These are phyloP conservation scores for Aspergillus brasiliensis DNA, from an alignment of 2,329 filamentous ascomycete genomes.

Conservation along the genomic window DNA sequence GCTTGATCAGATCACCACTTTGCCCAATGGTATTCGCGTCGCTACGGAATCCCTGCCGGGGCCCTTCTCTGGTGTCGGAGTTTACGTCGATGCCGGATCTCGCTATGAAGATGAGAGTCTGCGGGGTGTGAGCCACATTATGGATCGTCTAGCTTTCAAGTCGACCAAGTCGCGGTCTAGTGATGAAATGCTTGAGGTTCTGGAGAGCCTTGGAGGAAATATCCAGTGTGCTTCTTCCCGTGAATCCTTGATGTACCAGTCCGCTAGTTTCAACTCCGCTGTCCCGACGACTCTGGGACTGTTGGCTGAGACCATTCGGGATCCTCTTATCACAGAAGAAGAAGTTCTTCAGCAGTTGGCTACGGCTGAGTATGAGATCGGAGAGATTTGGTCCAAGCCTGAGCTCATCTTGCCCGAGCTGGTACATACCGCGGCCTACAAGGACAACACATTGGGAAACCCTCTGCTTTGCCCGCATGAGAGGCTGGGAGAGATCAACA, in stretches of 20 bases:
- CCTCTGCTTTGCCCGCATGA: constrained; percentile 89
- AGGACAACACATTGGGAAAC: constrained; percentile 93
- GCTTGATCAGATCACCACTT: constrained; percentile 81
- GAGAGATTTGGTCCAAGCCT: constrained; percentile 96
- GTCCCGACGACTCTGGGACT: constrained; percentile 80
- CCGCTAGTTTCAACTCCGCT: constrained; percentile 92
- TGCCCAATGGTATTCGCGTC: constrained; percentile 90
- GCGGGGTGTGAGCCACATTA: constrained; percentile 90
- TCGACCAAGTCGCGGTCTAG: constrained; percentile 70
- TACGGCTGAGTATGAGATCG: constrained; percentile 93
- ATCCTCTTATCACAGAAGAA: constrained; percentile 79
- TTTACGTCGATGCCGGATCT: constrained; percentile 94
- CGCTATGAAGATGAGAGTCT: constrained; percentile 86
- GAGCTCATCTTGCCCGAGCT: constrained; percentile 94
- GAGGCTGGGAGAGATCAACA: constrained; percentile 73
- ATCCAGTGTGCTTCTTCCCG: constrained; percentile 95
- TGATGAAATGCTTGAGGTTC: constrained; percentile 82
- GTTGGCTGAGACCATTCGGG: constrained; percentile 89
- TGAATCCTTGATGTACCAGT: constrained; percentile 98
- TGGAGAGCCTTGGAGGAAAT: constrained; percentile 89
- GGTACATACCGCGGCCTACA: constrained; percentile 92
- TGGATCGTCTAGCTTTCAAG: constrained; percentile 95
- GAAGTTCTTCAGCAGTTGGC: constrained; percentile 85
- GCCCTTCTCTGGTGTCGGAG: constrained; percentile 90
- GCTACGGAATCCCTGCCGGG: constrained; percentile 93